Percentiles rank a stretch among this genome's conserved stretches.
These are phyloP conservation scores for Geotrichum armillariae DNA, from an alignment of 1,139 yeast genomes.

Conservation along the genomic window DNA sequence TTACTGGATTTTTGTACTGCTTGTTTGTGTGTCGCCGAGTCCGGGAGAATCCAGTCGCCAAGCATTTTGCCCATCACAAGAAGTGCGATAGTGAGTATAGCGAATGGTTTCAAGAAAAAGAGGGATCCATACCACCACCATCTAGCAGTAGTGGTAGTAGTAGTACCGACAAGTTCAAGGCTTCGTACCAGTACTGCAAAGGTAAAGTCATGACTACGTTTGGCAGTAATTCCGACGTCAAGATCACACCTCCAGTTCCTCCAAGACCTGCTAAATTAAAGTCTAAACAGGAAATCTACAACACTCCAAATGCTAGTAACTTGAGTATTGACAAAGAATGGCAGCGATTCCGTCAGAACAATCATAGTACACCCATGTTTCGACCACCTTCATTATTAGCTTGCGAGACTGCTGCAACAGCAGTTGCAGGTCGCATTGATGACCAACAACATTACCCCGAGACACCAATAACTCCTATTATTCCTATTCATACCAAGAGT, in stretches of 20 bases:
- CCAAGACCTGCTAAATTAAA: conserved; percentile 13
- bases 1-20: conserved; percentile 29
- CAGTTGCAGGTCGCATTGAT: neutral
- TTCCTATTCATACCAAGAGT: neutral
- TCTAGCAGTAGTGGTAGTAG: too few species aligned
- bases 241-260: conserved; percentile 2
- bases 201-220: neutral
- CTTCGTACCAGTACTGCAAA: neutral
- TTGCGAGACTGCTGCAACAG: neutral
- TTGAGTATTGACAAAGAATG: conserved; percentile 19
- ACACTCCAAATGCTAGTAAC: neutral
- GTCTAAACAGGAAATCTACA: neutral
- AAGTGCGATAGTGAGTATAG: conserved; percentile 10
- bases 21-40: conserved; percentile 9
- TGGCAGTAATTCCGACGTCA: neutral
- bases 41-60: neutral
- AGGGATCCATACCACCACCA: neutral
- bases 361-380: neutral
- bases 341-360: conserved; percentile 8
- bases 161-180: neutral
- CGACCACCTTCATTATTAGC: conserved; percentile 14
- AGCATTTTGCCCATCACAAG: neutral
- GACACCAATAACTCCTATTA: conserved; percentile 1
- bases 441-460: neutral
- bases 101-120: conserved; percentile 12